These are phyloP conservation scores for Pythium rhizo-oryzae DNA, from an alignment of 352 stramenopile species.

Conservation along the genomic window DNA sequence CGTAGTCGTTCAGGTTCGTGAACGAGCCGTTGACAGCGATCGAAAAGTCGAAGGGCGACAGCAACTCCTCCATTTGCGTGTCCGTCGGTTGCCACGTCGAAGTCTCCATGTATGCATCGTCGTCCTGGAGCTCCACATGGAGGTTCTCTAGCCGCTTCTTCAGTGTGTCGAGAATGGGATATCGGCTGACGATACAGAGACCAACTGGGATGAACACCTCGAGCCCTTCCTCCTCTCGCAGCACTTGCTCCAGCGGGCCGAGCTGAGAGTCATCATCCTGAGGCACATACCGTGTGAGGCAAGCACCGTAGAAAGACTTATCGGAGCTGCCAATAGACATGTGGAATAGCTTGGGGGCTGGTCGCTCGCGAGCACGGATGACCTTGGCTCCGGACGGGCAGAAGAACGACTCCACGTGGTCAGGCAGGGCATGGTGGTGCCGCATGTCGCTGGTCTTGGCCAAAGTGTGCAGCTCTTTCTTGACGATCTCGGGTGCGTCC, in stretches of 20 bases:
- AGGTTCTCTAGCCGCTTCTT: conserved; percentile 70
- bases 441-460: conserved; percentile 65
- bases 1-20: conserved; percentile 56
- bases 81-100: conserved; percentile 59
- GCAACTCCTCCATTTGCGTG: conserved; percentile 59
- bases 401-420: conserved; percentile 87
- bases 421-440: conserved; percentile 78
- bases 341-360: conserved; percentile 74
- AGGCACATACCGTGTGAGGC: conserved; percentile 76
- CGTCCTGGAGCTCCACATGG: conserved; percentile 58
- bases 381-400: conserved; percentile 61
- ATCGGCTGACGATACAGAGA: conserved; percentile 82
- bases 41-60: conserved; percentile 70
- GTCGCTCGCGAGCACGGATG: conserved; percentile 56
- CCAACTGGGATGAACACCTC: conserved; percentile 77
- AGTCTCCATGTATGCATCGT: conserved; percentile 56
- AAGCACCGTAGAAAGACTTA: conserved; percentile 81
- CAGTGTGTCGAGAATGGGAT: conserved; percentile 80
- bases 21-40: conserved; percentile 39
- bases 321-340: conserved; percentile 85
- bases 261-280: conserved; percentile 69
- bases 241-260: conserved; percentile 70
- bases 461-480: conserved; percentile 74
- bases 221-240: conserved; percentile 79
- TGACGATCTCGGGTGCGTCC: conserved; percentile 55